Base-by-base conservation (phyloP, 2,329 filamentous ascomycete genomes). In the Annulohypoxylon truncatum region DNA sequence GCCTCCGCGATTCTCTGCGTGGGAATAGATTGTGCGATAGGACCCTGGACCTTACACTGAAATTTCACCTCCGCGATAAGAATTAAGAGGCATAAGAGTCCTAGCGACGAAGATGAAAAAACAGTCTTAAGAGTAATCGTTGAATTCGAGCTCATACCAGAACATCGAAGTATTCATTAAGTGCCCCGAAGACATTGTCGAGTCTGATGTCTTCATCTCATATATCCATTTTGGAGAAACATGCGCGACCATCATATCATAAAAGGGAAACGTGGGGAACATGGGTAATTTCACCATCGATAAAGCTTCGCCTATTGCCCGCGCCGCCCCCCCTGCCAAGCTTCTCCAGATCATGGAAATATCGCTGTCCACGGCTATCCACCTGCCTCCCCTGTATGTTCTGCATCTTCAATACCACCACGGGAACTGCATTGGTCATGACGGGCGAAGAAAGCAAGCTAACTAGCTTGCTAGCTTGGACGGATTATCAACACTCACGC, bases 391-490 rank as follows among this genome's bases (percentile, higher is more conserved):
- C 67, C 42, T 68, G 55, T 51, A 22, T 18, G 22, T 7, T 58
- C 24, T 66, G 58, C 61, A 67, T 63, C 61, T 62, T 55, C 56
- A 66, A 70, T 70, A 69, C 70, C 54, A 70, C 69, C 44, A 67
- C 68, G 69, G 68, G 71, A 70, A 62, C 60, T 72, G 54, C 20
- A 47, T 42, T 60, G 69, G 70, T 66, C 67, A 61, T 64, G 51
- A 51, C 59, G 42, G 66, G 53, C 60, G 44, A 20, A 51, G 40
- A n/a, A 24, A 56, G 33, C 26, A 38, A 28, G 48, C 46, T 20
- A 54, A 28, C 44, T 40, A 51, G 53, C 58, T 40, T 48, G 53
- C 58, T 58, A 62, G 53, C 51, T 58, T 60, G 18, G 38, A 46
- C 20, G 60, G 52, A 58, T 63, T 64, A 71, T 68, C 67, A 61